Base-by-base conservation (phyloP, 108 stramenopile species). In the Skeletonema tropicum region DNA sequence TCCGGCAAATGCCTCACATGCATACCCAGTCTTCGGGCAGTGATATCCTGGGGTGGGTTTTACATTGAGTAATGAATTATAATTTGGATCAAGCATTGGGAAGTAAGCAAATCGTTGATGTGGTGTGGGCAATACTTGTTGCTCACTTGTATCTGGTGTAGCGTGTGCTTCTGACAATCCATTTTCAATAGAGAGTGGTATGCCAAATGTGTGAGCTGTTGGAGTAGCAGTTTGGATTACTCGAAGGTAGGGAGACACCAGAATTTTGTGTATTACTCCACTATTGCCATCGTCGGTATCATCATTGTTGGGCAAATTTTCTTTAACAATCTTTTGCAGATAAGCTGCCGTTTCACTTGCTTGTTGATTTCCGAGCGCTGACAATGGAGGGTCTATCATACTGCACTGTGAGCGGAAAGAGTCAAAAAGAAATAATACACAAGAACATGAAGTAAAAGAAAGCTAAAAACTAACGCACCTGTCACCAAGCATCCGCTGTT, bases 341-440 rank as follows among this genome's bases (percentile, higher is more conserved):
- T 78, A 33, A 13, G 66, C 59, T 15, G 81, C 93, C 30, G 89
- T 87, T 62, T 94, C 88, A 39, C 75, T 73, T 10, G 93, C 93
- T 77, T 94, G 93, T 48, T 71, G 72, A 75, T 91, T 89, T 7
- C 93, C 93, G 26, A 94, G 71, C 5, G 77, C 48, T 30, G 83
- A 84, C 5, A 94, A 60, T 2, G 93, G 90, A 1, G 90, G 89
- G 68, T 94, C 93, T 31, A 85, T 87, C 26, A 29, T 29, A 29
- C 26, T 1, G 2, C 26, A 29, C 26, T 29, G 26, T 29, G 26
- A 29, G 26, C n/a, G n/a, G n/a, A n/a, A n/a, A n/a, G n/a, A n/a
- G n/a, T n/a, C n/a, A n/a, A n/a, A n/a, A n/a, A 2, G 26, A 29
- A 29, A 29, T 29, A 29, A 29, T 29, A 29, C 26, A 29, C 1